Evolutionary conservation across 2,329 filamentous ascomycete genomes (phyloP), one percentile per base, ranked within the genome.

Genomic region (Colletotrichum trifolii): DNA sequence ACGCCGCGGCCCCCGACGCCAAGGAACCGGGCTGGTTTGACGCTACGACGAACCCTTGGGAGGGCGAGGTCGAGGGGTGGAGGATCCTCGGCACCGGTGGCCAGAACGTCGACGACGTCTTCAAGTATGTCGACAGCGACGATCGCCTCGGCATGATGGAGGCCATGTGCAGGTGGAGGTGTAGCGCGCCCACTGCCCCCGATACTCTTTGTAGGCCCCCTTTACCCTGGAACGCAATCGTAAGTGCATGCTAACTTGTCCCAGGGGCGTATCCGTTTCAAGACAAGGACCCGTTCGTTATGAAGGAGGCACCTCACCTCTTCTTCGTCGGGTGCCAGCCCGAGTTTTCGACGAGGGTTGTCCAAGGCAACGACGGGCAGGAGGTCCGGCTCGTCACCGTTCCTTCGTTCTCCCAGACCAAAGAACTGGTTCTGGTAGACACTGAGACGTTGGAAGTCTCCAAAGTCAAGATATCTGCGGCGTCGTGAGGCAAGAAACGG

Each of bases 181-280:
- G 93, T 74, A 89, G 89, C 69, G 96, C 96, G 6, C 96, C 96
- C 2, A 99, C 96, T 0, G 96, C 96, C 2, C 96, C 96, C 0
- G 96, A 99, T 77, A 99, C 96, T 0, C 76, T 99, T 47, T 97
- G 94, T 95, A 83, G 83, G 91, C 82, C 11, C 15, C 61, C 34
- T 56, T 35, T 56, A 35, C n/a, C n/a, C 48, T n/a, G 49, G 10
- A 35, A 13, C 40, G 45, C 3, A 11, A 58, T 9, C 36, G 34
- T 39, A 6, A 15, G 52, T 17, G 34, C 3, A 58, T 61, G 38
- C 68, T 69, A 53, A 71, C 49, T 15, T 34, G 2, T 8, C 52
- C n/a, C 66, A 94, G 93, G 93, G 92, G 94, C 92, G 73, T 99
- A 98, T 74, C 96, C 96, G 0, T 99, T 97, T 78, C 94, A 98